Base-by-base conservation (phyloP, 202 grass and related monocot genomes). In the Zoysia matrella region DNA sequence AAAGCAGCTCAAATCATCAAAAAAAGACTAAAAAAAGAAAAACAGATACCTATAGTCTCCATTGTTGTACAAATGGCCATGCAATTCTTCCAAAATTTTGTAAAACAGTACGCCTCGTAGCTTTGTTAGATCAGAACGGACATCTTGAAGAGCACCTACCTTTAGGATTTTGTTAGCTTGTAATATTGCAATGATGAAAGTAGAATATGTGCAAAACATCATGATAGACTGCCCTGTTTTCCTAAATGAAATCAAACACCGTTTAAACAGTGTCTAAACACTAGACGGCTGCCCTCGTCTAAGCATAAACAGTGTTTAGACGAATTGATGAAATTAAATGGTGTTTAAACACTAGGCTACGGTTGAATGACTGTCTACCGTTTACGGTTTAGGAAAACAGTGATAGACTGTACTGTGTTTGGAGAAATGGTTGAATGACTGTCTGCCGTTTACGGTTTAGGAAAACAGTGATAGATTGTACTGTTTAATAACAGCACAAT, bases 141-240 rank as follows among this genome's bases (percentile, higher is more conserved):
- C 87, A 91, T 98, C 96, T 93, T 98, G 96, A 91, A 98, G 92
- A 80, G 96, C 92, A 84, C 96, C 96, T 89, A 98, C 92, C 95
- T 98, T 89, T 65, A 94, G 77, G 89, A 82, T 69, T 85, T 76
- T 83, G 68, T 75, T 79, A 89, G 70, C 22, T 78, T 47, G 53
- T 76, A 47, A 65, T 47, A 73, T 64, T 80, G 63, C 44, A 74
- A 41, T 53, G 15, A 15, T 81, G 36, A 58, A 85, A 75, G 22
- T 82, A 86, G 11, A 82, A 68, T 82, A 60, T 61, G 6, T 56
- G 65, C 30, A 45, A 81, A 52, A 81, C 3, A 46, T 43, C 60
- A 60, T 39, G 8, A 40, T 71, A 80, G 40, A 51, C 58, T 71
- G 22, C 22, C 22, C 22, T 22, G 22, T 22, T 22, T 22, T 22